Conservation (phyloP, 495 filamentous ascomycete species). For the Penicillium pancosmium region DNA sequence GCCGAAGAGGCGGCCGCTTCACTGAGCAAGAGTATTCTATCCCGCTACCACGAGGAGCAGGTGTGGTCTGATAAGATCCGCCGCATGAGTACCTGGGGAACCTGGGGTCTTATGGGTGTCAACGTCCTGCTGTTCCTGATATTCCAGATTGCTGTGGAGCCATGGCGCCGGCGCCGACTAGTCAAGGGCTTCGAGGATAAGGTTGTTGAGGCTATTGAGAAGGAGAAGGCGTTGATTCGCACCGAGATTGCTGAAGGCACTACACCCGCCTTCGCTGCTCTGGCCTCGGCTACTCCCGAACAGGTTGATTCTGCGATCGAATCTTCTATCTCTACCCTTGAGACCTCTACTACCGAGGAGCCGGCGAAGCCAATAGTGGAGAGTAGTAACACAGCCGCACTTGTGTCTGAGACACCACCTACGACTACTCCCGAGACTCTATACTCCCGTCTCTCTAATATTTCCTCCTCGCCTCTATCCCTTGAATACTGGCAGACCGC, state of each 20-base stretch:
- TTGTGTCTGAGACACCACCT: slow-evolving; percentile 9
- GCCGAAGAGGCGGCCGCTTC: slow-evolving; percentile 74
- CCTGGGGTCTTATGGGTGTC: slow-evolving; percentile 96
- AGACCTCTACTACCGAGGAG: slow-evolving; percentile 3
- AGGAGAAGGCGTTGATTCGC: slow-evolving; percentile 54
- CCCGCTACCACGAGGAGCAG: slow-evolving; percentile 97
- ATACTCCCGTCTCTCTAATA: slow-evolving; percentile 27
- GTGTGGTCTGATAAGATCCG: slow-evolving; percentile 99
- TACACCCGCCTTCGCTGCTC: slow-evolving; percentile 15
- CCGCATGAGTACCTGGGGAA: slow-evolving; percentile 95
- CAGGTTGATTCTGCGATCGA: slow-evolving; percentile 20
- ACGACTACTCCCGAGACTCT: slow-evolving; percentile 22
- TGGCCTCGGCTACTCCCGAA: slow-evolving; percentile 12
- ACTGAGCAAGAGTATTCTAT: slow-evolving; percentile 77
- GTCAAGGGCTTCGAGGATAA: slow-evolving; percentile 78
- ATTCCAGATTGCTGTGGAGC: slow-evolving; percentile 91
- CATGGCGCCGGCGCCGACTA: slow-evolving; percentile 80
- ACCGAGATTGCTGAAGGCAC: slow-evolving; percentile 27
- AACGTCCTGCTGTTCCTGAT: slow-evolving; percentile 89
- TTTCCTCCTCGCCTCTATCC: slow-evolving; percentile 26
- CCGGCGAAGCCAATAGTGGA: background rate
- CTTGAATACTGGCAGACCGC: slow-evolving; percentile 54
- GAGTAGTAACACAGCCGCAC: background rate
- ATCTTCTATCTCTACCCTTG: slow-evolving; percentile 6
- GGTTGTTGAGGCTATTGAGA: slow-evolving; percentile 80